Evolutionary conservation across 1,284 basidiomycete genomes (phyloP), one percentile per base, ranked within the genome.

Genomic region (Ustanciosporium gigantosporum): DNA sequence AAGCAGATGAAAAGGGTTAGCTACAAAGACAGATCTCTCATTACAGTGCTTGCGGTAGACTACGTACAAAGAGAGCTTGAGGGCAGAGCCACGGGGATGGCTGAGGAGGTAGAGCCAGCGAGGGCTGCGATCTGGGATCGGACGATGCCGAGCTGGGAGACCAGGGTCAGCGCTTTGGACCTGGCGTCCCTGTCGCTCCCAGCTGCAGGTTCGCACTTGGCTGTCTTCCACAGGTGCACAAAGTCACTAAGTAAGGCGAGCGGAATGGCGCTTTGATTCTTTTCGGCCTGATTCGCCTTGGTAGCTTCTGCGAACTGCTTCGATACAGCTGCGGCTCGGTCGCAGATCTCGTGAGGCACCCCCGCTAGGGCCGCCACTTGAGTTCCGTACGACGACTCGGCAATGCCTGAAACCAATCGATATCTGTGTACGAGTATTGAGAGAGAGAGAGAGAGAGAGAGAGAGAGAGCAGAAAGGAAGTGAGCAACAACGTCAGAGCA

Each of bases 301-400:
- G 67, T 67, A 13, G 61, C 60, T 29, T 65, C 59, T 19, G 64
- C 57, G 35, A 77, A 77, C 21, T 72, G 61, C 32, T 53, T 50
- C 17, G 74, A 73, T 21, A 77, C 66, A 3, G 27, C 42, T 4
- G 65, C 58, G n/a, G 75, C 75, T 17, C 74, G 66, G 20, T 69
- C 62, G 51, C 74, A 76, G 34, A 77, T 70, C 25, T 49, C 64
- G 31, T 51, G 45, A 13, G 73, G 75, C 24, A 77, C 70, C 8
- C 75, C 75, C 2, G 75, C 75, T 4, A 77, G 59, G 2, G 67
- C 69, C 5, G 75, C 75, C 22, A 77, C 75, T 41, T 77, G 70
- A 4, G 74, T 77, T 22, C 75, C 93, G 73, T 96, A 95, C 1
- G 91, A 94, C 4, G 89, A 91, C 47, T 88, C 86, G 1, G 93